A percentile compares a stretch with the other conserved stretches of the same genome.
These are phyloP conservation scores for Brettanomyces naardenensis DNA, from an alignment of 805 yeast species.

Conservation along the genomic window DNA sequence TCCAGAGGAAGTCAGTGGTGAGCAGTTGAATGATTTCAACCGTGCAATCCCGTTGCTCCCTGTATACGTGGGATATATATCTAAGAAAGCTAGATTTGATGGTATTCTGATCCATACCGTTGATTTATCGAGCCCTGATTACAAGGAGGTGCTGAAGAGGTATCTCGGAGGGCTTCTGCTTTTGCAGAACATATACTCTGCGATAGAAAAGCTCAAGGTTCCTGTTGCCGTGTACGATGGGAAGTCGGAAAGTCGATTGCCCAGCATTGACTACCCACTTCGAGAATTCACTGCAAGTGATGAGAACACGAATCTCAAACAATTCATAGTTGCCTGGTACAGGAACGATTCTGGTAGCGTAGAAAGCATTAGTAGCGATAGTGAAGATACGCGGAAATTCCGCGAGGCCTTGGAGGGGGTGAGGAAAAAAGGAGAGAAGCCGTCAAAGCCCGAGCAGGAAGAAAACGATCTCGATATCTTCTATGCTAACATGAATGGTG, in stretches of 20 bases:
- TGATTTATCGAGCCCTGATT: conserved; percentile 3
- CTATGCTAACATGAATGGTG: too few relatives aligned
- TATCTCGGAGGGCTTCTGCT: not conserved
- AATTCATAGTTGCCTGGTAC: too few relatives aligned
- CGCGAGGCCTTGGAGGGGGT: too few relatives aligned
- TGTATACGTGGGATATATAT: conserved; percentile 9
- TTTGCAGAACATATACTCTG: conserved; percentile 4
- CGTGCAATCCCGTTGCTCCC: conserved; percentile 11
- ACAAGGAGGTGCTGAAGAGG: not conserved
- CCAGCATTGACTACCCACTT: not conserved
- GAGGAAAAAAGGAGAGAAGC: too few relatives aligned
- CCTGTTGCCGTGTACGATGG: not conserved
- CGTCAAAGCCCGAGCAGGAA: too few relatives aligned
- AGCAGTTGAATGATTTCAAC: not conserved
- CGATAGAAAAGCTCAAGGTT: not conserved
- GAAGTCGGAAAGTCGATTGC: too few relatives aligned
- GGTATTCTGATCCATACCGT: conserved; percentile 2
- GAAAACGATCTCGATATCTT: too few relatives aligned
- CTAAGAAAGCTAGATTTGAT: not conserved
- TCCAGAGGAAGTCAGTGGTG: conserved; percentile 4
- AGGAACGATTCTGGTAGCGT: too few relatives aligned
- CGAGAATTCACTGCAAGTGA: not conserved
- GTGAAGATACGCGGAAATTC: too few relatives aligned
- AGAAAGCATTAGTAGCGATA: too few relatives aligned
- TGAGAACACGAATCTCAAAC: not conserved